These are phyloP conservation scores for Candida mattraensis DNA, from an alignment of 805 yeast species.

Conservation along the genomic window DNA sequence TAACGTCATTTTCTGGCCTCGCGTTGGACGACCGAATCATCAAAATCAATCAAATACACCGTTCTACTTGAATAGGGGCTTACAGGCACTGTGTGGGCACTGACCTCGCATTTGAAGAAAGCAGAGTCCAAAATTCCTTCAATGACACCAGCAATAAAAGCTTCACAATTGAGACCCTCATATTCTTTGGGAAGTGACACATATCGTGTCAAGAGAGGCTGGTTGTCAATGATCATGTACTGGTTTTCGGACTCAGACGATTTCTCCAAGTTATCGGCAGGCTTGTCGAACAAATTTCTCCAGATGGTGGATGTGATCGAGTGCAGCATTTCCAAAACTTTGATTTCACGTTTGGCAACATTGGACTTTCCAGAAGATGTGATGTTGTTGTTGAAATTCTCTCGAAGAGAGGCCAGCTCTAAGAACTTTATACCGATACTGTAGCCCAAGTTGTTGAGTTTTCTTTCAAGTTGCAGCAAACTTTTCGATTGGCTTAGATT, in stretches of 20 bases:
- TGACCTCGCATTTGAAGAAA: slow-evolving; percentile 70
- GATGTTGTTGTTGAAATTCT: slow-evolving; percentile 46
- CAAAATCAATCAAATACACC: slow-evolving; percentile 73
- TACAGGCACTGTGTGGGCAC: slow-evolving; percentile 76
- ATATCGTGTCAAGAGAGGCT: slow-evolving; percentile 69
- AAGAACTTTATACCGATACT: slow-evolving; percentile 70
- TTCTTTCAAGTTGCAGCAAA: slow-evolving; percentile 60
- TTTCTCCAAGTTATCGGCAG: slow-evolving; percentile 49
- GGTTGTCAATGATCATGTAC: slow-evolving; percentile 76
- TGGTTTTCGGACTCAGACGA: slow-evolving; percentile 60
- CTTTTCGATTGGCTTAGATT: slow-evolving; percentile 62
- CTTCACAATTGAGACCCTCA: slow-evolving; percentile 74
- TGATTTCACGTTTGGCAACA: slow-evolving; percentile 60
- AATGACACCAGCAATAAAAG: slow-evolving; percentile 80
- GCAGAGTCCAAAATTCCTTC: slow-evolving; percentile 80
- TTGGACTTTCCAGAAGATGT: slow-evolving; percentile 60
- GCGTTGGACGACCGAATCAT: slow-evolving; percentile 52
- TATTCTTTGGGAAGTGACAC: slow-evolving; percentile 79
- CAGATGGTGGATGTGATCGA: slow-evolving; percentile 73
- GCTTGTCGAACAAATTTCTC: slow-evolving; percentile 72
- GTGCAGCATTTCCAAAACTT: slow-evolving; percentile 71
- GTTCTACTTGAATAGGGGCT: slow-evolving; percentile 63
- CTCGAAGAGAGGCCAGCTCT: slow-evolving; percentile 68
- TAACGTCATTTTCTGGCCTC: slow-evolving; percentile 34
- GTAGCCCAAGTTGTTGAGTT: slow-evolving; percentile 71